A percentile compares a stretch with the other conserved stretches of the same genome.
Conservation (phyloP, 1,284 basidiomycete genomes). For the Ceratobasidium theobromae region DNA sequence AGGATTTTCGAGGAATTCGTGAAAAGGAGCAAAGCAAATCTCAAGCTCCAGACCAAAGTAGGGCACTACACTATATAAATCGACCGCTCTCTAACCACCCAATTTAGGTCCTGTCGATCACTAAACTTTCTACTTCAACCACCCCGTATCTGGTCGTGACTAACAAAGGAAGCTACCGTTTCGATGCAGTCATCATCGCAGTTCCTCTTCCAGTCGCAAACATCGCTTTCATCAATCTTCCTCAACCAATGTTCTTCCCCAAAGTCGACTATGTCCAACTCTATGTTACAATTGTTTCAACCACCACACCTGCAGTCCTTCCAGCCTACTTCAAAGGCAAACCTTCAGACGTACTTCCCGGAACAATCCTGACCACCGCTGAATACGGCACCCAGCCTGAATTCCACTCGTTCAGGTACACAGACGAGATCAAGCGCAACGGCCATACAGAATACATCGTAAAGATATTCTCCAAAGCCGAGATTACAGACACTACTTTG, state of each 20-base stretch:
- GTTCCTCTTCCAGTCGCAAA: slow-evolving; percentile 68
- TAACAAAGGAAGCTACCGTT: slow-evolving; percentile 42
- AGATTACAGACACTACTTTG: slow-evolving; percentile 70
- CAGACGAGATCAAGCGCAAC: slow-evolving; percentile 51
- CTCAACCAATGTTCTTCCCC: slow-evolving; percentile 22
- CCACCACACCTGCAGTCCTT: slow-evolving; percentile 63
- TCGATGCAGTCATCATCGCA: slow-evolving; percentile 72
- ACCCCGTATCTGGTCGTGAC: slow-evolving; percentile 6
- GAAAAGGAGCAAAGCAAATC: slow-evolving; percentile 62
- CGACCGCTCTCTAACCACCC: not conserved
- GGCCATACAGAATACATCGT: slow-evolving; percentile 61
- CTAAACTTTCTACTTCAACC: slow-evolving; percentile 16
- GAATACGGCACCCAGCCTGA: slow-evolving; percentile 60
- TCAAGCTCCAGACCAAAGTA: slow-evolving; percentile 67
- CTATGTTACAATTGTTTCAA: slow-evolving; percentile 87
- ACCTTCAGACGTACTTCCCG: slow-evolving; percentile 54
- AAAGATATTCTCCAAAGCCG: slow-evolving; percentile 81
- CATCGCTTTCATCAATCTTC: slow-evolving; percentile 45
- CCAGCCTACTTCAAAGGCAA: slow-evolving; percentile 72
- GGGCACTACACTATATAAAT: not conserved
- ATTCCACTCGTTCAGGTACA: slow-evolving; percentile 89
- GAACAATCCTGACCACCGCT: slow-evolving; percentile 74
- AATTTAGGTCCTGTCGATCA: slow-evolving; percentile 1
- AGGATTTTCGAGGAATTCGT: slow-evolving; percentile 85
- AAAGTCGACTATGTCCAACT: slow-evolving; percentile 67